Evolutionary conservation across 371 early-diverging fungal species (phyloP).

Genomic region (Capillidium rhysosporum): DNA sequence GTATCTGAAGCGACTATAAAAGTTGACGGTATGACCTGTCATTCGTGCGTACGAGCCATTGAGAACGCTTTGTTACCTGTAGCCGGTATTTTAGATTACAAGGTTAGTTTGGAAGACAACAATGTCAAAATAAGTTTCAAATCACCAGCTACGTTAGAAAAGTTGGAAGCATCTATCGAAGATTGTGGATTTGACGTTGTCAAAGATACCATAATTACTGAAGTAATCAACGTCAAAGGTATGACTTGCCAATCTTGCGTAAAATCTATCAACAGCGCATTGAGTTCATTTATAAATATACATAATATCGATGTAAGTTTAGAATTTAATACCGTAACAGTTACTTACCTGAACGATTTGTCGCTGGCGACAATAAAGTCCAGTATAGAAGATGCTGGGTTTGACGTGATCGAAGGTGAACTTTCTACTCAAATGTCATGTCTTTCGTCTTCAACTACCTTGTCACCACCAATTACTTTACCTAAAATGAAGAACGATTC

Average conservation of each 20-base stretch:
- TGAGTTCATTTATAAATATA: conserved; percentile 21
- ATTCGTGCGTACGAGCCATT: conserved; percentile 31
- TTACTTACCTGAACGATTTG: conserved; percentile 15
- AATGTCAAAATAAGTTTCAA: conserved; percentile 12
- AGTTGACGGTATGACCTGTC: neutral
- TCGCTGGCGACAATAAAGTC: conserved; percentile 6
- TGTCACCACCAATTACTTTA: conserved; percentile 11
- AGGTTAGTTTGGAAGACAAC: conserved; percentile 26
- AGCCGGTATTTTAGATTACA: conserved; percentile 20
- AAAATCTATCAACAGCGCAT: conserved; percentile 28
- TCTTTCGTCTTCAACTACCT: neutral
- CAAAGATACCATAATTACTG: neutral
- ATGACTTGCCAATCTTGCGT: conserved; percentile 81
- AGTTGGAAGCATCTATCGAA: conserved; percentile 21
- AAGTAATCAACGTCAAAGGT: conserved; percentile 31
- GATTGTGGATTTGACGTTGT: conserved; percentile 33
- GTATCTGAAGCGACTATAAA: neutral
- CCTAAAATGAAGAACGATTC: conserved; percentile 26
- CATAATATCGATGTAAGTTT: conserved; percentile 20
- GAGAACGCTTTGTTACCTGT: conserved; percentile 20
- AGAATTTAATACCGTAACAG: conserved; percentile 19
- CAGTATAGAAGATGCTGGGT: conserved; percentile 40
- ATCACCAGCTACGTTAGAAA: conserved; percentile 6
- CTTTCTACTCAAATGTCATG: neutral
- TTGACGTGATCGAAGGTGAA: conserved; percentile 17